Evolutionary conservation across 805 yeast species (phyloP).

Genomic region (Tetrapisispora taiwanensis): DNA sequence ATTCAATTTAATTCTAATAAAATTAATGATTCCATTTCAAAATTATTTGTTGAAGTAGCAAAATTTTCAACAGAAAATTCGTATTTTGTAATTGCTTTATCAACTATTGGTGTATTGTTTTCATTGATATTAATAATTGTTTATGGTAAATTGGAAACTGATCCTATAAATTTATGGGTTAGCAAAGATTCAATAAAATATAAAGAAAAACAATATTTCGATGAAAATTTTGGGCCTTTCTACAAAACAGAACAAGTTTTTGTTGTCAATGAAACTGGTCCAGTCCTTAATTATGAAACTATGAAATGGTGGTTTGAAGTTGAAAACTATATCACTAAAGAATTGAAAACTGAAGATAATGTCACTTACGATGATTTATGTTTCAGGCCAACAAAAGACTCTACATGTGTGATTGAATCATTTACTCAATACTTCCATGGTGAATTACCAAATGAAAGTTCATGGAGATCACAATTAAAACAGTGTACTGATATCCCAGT

Average conservation of each 20-base stretch:
- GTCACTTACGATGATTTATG: slow-evolving; percentile 55
- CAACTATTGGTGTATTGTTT: slow-evolving; percentile 27
- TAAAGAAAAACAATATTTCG: slow-evolving; percentile 58
- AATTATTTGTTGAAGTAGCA: slow-evolving; percentile 44
- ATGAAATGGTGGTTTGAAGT: slow-evolving; percentile 84
- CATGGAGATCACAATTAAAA: slow-evolving; percentile 47
- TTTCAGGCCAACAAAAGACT: slow-evolving; percentile 69
- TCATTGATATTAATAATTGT: slow-evolving; percentile 32
- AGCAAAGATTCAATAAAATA: slow-evolving; percentile 64
- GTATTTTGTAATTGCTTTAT: slow-evolving; percentile 35
- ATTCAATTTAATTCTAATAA: not conserved
- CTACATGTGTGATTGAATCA: slow-evolving; percentile 72
- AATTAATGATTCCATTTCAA: slow-evolving; percentile 11
- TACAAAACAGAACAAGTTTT: slow-evolving; percentile 81
- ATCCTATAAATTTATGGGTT: slow-evolving; percentile 87
- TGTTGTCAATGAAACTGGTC: slow-evolving; percentile 56
- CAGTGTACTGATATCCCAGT: slow-evolving; percentile 75
- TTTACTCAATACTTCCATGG: slow-evolving; percentile 83
- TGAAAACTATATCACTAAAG: slow-evolving; percentile 43
- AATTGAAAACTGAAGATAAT: slow-evolving; percentile 25
- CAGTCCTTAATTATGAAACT: slow-evolving; percentile 58
- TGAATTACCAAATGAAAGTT: slow-evolving; percentile 34
- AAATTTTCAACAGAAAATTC: slow-evolving; percentile 55
- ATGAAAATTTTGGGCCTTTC: slow-evolving; percentile 81
- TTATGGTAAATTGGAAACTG: slow-evolving; percentile 53